Evolutionary conservation across 768 basidiomycete species (phyloP).

Genomic region (Jaapia argillacea): DNA sequence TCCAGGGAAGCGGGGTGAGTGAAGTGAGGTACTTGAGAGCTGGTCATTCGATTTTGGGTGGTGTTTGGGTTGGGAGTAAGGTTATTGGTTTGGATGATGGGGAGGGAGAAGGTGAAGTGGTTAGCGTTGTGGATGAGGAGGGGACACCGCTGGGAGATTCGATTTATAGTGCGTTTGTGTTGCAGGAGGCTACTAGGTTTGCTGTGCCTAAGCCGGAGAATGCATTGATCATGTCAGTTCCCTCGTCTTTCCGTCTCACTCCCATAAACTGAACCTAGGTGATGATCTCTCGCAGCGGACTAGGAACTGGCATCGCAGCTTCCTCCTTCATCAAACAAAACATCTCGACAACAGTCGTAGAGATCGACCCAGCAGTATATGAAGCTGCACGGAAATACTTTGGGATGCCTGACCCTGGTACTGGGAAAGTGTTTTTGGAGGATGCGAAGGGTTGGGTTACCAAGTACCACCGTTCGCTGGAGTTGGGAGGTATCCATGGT

Average conservation of each 20-base stretch:
- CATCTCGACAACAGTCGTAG: constrained; percentile 73
- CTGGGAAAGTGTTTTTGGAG: constrained; percentile 54
- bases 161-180: constrained; percentile 73
- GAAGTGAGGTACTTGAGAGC: constrained; percentile 32
- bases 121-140: constrained; percentile 36
- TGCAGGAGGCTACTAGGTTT: constrained; percentile 80
- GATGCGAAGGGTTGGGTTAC: constrained; percentile 70
- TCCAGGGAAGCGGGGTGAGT: constrained; percentile 11
- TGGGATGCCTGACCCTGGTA: constrained; percentile 56
- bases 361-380: constrained; percentile 90
- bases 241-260: constrained; percentile 6
- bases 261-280: constrained; percentile 6
- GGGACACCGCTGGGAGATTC: constrained; percentile 59
- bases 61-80: constrained; percentile 68
- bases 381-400: constrained; percentile 73
- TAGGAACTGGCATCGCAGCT: constrained; percentile 80
- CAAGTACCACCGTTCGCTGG: constrained; percentile 23
- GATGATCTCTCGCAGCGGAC: constrained; percentile 45
- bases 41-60: constrained; percentile 46
- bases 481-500: constrained; percentile 16
- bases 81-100: constrained; percentile 31
- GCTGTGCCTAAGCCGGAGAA: constrained; percentile 40
- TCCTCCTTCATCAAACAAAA: constrained; percentile 62
- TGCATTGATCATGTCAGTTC: constrained; percentile 65
- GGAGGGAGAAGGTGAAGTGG: constrained; percentile 3